phyloP scores from a whole-genome alignment of 1,284 basidiomycete species.

The Cutaneotrichosporon dermatis region DNA sequence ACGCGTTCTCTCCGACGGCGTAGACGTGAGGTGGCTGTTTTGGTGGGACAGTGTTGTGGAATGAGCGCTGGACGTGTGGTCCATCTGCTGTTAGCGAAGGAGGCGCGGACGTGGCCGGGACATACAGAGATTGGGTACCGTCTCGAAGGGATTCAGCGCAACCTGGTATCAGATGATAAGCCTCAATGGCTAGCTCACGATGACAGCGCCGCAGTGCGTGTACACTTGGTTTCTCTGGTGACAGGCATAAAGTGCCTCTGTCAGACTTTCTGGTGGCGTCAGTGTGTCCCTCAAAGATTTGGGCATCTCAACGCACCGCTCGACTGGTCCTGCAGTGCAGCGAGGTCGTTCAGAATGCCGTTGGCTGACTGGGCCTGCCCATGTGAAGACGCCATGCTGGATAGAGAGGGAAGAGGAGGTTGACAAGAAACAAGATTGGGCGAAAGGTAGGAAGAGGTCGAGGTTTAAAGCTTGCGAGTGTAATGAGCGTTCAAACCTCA shows the following conservation, averaged over 20 bases:
- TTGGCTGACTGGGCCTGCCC: not conserved
- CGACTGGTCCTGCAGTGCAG: constrained; percentile 7
- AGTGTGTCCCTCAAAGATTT: not conserved
- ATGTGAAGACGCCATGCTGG: constrained; percentile 1
- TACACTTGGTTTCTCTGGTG: constrained; percentile 14
- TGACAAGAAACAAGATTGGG: not conserved
- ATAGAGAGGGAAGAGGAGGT: not conserved
- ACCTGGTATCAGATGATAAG: constrained; percentile 6
- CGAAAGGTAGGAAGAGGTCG: not conserved
- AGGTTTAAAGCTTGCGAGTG: not conserved
- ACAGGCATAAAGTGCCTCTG: constrained; percentile 13
- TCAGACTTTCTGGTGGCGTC: constrained; percentile 13
- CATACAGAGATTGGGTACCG: constrained; percentile 16
- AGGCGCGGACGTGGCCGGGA: not conserved
- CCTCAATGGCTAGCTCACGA: constrained; percentile 4
- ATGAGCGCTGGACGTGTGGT: constrained; percentile 5
- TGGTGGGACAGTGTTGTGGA: constrained; percentile 12
- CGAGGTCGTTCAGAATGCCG: not conserved
- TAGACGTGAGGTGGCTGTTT: constrained; percentile 18
- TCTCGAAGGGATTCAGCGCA: constrained; percentile 18
- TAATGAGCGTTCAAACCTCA: not conserved
- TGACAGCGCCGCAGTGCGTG: constrained; percentile 17
- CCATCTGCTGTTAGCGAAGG: constrained; percentile 9
- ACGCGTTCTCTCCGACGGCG: constrained; percentile 17
- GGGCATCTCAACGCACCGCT: not conserved